These are phyloP conservation scores for Ophiocordyceps camponoti-rufipedis DNA, from an alignment of 2,329 filamentous ascomycete species.

Conservation along the genomic window DNA sequence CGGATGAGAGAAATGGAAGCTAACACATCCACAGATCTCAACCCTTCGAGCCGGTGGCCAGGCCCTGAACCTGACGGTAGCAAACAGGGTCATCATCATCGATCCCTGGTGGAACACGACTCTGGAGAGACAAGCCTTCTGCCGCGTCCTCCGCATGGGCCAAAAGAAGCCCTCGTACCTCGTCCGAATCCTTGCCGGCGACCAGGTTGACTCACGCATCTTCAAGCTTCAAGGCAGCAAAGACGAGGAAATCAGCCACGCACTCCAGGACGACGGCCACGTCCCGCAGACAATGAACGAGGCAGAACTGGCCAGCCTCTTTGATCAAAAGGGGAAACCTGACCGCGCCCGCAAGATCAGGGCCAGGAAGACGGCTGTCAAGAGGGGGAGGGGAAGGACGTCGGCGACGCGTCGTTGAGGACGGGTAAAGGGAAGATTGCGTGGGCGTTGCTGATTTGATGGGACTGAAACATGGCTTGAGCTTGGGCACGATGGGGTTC, in stretches of 20 bases:
- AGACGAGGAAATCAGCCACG: conserved; percentile 20
- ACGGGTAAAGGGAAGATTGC: too few species aligned
- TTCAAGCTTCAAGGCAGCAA: conserved; percentile 37
- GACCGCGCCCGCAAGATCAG: neutral
- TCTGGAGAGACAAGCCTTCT: conserved; percentile 42
- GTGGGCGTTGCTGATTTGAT: too few species aligned
- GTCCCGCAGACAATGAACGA: neutral
- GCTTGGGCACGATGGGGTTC: too few species aligned
- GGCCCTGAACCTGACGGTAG: conserved; percentile 20
- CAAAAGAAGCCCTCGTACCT: conserved; percentile 42
- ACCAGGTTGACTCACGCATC: conserved; percentile 39
- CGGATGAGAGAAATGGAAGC: too few species aligned
- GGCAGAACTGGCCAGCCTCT: neutral
- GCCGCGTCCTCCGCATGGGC: conserved; percentile 44
- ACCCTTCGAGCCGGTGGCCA: conserved; percentile 17
- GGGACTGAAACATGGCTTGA: too few species aligned
- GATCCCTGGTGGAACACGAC: conserved; percentile 45
- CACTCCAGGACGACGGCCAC: conserved; percentile 13
- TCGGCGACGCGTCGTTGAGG: too few species aligned
- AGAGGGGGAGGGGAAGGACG: neutral
- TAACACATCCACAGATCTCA: conserved; percentile 15
- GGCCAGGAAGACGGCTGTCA: neutral
- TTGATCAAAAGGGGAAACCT: neutral
- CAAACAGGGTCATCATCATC: conserved; percentile 33
- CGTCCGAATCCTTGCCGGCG: conserved; percentile 31